A percentile compares a stretch with the other conserved stretches of the same genome.
These are phyloP conservation scores for Phytophthora chlamydospora DNA, from an alignment of 352 stramenopile genomes.

Conservation along the genomic window DNA sequence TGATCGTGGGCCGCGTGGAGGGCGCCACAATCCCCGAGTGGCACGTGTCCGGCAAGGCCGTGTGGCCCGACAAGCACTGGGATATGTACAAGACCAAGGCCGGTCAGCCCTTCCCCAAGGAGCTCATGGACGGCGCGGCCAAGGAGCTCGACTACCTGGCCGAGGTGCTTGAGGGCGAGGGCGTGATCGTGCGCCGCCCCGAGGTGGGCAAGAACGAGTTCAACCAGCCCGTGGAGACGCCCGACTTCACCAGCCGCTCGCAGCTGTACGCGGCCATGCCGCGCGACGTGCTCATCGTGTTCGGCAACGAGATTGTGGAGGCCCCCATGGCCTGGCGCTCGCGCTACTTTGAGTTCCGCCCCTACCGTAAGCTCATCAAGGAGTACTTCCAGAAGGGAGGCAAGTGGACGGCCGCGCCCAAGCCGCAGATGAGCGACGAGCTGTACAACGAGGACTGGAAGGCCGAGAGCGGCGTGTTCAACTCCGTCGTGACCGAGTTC, in stretches of 20 bases:
- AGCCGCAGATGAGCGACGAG: conserved; percentile 91
- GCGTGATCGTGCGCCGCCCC: conserved; percentile 83
- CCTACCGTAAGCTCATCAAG: conserved; percentile 90
- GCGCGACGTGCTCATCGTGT: conserved; percentile 88
- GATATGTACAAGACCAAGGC: conserved; percentile 91
- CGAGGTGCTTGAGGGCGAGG: conserved; percentile 83
- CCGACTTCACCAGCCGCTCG: conserved; percentile 84
- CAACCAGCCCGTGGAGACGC: conserved; percentile 74
- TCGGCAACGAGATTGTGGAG: conserved; percentile 91
- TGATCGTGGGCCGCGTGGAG: conserved; percentile 90
- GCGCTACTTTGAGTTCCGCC: conserved; percentile 91
- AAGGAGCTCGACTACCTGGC: conserved; percentile 90
- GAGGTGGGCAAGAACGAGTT: conserved; percentile 76
- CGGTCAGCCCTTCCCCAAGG: conserved; percentile 76
- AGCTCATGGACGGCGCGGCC: conserved; percentile 75
- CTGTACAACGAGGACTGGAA: conserved; percentile 90
- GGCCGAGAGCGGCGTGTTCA: conserved; percentile 77
- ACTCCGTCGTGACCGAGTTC: conserved; percentile 90
- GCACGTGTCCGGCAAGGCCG: conserved; percentile 89
- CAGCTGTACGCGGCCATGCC: conserved; percentile 91
- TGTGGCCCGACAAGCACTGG: conserved; percentile 90
- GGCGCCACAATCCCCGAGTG: conserved; percentile 92
- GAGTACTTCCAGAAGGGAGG: conserved; percentile 90
- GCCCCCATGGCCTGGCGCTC: conserved; percentile 91
- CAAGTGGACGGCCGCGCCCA: conserved; percentile 89